These are phyloP conservation scores for Hyphopichia buzzinii DNA, from an alignment of 1,139 yeast species.

Conservation along the genomic window DNA sequence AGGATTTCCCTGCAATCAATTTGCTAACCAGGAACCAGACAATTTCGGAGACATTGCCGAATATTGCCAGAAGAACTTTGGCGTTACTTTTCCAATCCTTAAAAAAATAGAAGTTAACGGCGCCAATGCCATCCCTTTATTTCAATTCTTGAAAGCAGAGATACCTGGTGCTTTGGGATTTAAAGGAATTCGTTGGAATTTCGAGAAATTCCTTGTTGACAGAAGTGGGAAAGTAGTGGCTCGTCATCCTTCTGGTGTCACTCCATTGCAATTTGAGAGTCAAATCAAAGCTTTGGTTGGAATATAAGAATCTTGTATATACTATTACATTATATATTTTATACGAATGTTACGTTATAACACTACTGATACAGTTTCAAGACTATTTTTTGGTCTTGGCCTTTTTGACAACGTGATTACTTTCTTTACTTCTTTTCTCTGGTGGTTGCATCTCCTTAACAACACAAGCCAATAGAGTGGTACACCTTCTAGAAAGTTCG, in stretches of 20 bases:
- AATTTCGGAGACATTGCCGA: slow-evolving; percentile 59
- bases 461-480: slow-evolving; percentile 62
- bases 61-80: slow-evolving; percentile 66
- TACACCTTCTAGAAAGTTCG: slow-evolving; percentile 68
- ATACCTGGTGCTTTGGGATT: slow-evolving; percentile 64
- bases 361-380: background rate
- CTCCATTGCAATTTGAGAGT: slow-evolving; percentile 59
- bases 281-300: slow-evolving; percentile 47
- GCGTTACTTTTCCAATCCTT: slow-evolving; percentile 46
- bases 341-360: slow-evolving; percentile 1
- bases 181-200: slow-evolving; percentile 89
- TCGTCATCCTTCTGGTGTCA: slow-evolving; percentile 67
- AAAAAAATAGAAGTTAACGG: slow-evolving; percentile 40
- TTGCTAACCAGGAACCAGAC: slow-evolving; percentile 84
- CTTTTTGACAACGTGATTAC: slow-evolving; percentile 10
- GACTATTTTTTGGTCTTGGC: slow-evolving; percentile 6
- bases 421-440: slow-evolving; percentile 13
- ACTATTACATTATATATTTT: slow-evolving; percentile 2
- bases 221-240: slow-evolving; percentile 68
- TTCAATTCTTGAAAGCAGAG: slow-evolving; percentile 26
- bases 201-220: slow-evolving; percentile 83
- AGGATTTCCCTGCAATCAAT: slow-evolving; percentile 48
- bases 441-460: slow-evolving; percentile 52
- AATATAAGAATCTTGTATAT: slow-evolving; percentile 6
- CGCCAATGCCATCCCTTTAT: slow-evolving; percentile 26